Evolutionary conservation across 129 eudicot species (phyloP).

Genomic region (Helichrysum umbraculigerum): DNA sequence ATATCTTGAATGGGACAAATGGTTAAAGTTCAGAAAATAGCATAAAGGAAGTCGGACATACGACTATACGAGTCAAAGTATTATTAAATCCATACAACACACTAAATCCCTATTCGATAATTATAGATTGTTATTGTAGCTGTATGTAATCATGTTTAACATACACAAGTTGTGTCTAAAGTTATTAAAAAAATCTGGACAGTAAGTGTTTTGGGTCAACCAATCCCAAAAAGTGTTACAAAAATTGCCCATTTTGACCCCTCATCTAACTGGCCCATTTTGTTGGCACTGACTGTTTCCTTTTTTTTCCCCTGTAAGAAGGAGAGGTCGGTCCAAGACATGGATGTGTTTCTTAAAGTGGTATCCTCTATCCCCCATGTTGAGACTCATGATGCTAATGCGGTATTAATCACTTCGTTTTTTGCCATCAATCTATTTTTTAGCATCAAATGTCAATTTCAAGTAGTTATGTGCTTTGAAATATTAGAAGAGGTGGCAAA

Average conservation of each 20-base stretch:
- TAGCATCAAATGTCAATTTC: background rate
- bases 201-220: background rate
- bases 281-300: background rate
- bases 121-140: background rate
- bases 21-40: background rate
- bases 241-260: background rate
- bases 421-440: conserved; percentile 1
- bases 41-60: background rate
- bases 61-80: background rate
- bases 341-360: conserved; percentile 72
- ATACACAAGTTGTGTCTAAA: background rate
- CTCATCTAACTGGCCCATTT: background rate
- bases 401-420: conserved; percentile 45
- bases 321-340: conserved; percentile 72
- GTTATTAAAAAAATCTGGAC: background rate
- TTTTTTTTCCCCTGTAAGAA: conserved; percentile 43
- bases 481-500: background rate
- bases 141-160: background rate
- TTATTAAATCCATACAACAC: background rate
- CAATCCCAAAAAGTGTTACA: background rate
- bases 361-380: conserved; percentile 79
- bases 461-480: conserved; percentile 8
- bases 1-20: background rate
- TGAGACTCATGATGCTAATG: conserved; percentile 83
- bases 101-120: background rate